A percentile compares a stretch with the other conserved stretches of the same genome.
phyloP scores from a whole-genome alignment of 106 monocot species.

The Vanilla planifolia region DNA sequence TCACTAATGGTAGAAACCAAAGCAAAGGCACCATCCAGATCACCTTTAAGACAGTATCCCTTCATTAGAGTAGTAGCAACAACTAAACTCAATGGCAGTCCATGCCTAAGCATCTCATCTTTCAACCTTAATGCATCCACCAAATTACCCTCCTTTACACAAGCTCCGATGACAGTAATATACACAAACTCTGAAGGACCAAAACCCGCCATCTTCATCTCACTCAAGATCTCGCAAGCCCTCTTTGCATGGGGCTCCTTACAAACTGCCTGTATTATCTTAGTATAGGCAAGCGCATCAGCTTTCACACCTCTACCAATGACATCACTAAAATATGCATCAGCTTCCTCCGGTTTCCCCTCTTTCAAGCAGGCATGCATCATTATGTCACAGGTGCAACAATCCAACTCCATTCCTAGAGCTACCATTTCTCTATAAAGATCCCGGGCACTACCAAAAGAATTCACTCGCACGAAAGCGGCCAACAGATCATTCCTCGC shows the following conservation, averaged over 20 bases:
- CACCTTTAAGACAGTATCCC: slow-evolving; percentile 34
- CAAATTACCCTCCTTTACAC: slow-evolving; percentile 46
- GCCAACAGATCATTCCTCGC: slow-evolving; percentile 35
- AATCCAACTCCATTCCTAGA: slow-evolving; percentile 32
- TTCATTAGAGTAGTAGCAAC: slow-evolving; percentile 44
- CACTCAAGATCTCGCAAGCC: slow-evolving; percentile 29
- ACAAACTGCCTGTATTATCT: slow-evolving; percentile 30
- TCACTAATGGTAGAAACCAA: slow-evolving; percentile 16
- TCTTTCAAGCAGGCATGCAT: slow-evolving; percentile 47
- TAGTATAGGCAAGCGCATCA: slow-evolving; percentile 27
- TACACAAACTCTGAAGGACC: slow-evolving; percentile 28
- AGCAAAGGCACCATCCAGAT: slow-evolving; percentile 32
- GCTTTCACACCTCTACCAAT: slow-evolving; percentile 17
- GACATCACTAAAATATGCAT: slow-evolving; percentile 38
- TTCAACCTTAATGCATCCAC: slow-evolving; percentile 42
- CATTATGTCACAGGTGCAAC: slow-evolving; percentile 35
- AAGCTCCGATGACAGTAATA: slow-evolving; percentile 36
- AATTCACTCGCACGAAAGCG: slow-evolving; percentile 18
- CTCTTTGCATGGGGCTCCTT: slow-evolving; percentile 30
- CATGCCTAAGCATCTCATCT: slow-evolving; percentile 40
- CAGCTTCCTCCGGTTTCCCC: slow-evolving; percentile 23
- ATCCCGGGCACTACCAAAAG: slow-evolving; percentile 10
- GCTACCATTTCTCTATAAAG: slow-evolving; percentile 32
- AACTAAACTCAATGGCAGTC: slow-evolving; percentile 22
- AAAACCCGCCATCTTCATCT: slow-evolving; percentile 40